These are phyloP conservation scores for Dendrobium officinale DNA, from an alignment of 106 monocot genomes.

Conservation along the genomic window DNA sequence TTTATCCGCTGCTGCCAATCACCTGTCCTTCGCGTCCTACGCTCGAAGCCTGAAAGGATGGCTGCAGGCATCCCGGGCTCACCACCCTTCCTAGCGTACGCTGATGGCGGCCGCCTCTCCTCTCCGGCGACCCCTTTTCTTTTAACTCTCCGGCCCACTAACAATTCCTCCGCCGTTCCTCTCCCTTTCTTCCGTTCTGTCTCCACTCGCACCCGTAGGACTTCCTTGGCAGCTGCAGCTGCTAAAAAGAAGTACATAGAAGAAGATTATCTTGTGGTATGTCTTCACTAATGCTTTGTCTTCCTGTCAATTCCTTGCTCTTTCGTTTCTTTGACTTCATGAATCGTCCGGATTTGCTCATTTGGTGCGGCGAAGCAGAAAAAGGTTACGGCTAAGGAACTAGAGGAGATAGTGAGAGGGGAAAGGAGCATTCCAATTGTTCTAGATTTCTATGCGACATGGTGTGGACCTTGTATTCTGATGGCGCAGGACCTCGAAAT, in stretches of 20 bases:
- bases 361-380: conserved; percentile 33
- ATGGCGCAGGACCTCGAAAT: conserved; percentile 97
- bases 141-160: neutral
- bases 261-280: conserved; percentile 71
- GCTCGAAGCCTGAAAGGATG: neutral
- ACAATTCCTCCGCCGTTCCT: neutral
- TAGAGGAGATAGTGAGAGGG: conserved; percentile 60
- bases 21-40: no score
- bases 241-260: conserved; percentile 42
- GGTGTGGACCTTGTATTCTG: conserved; percentile 93
- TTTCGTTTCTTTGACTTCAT: neutral
- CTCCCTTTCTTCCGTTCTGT: neutral
- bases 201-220: conserved; percentile 5
- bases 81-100: neutral
- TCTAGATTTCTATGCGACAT: conserved; percentile 91
- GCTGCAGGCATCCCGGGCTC: conserved; percentile 4
- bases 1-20: no score
- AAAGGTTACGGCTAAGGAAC: conserved; percentile 75
- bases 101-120: neutral
- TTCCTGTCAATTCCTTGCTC: neutral
- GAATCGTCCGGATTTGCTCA: neutral
- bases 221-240: neutral
- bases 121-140: neutral
- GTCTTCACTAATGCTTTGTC: no score
- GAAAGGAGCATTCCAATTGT: conserved; percentile 64